Conservation (phyloP, 176 grass and related monocot genomes). For the maize (Zea mays) region Zm-B73-REFERENCE-NAM-5.0 NC_050101.1:167710501-167711000, state of each 20-base stretch:
- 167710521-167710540: not conserved
- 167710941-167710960: conserved; percentile 66
- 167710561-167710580: not conserved
- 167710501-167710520: not conserved
- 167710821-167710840: not conserved
- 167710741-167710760: no score
- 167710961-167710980: conserved; percentile 68
- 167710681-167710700: not conserved
- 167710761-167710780: no score
- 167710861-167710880: not conserved
- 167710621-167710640: not conserved
- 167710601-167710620: not conserved
- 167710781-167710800: no score
- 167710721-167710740: not conserved
- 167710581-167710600: not conserved
- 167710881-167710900: not conserved
- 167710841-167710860: conserved; percentile 27
- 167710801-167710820: not conserved
- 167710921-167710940: conserved; percentile 69
- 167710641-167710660: not conserved
- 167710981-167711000: conserved; percentile 75
- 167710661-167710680: not conserved
- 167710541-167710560: not conserved
- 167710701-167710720: not conserved
- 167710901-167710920: conserved; percentile 73